These are phyloP conservation scores for Hydrangea macrophylla DNA, from an alignment of 148 eudicot species.

Conservation along the genomic window DNA sequence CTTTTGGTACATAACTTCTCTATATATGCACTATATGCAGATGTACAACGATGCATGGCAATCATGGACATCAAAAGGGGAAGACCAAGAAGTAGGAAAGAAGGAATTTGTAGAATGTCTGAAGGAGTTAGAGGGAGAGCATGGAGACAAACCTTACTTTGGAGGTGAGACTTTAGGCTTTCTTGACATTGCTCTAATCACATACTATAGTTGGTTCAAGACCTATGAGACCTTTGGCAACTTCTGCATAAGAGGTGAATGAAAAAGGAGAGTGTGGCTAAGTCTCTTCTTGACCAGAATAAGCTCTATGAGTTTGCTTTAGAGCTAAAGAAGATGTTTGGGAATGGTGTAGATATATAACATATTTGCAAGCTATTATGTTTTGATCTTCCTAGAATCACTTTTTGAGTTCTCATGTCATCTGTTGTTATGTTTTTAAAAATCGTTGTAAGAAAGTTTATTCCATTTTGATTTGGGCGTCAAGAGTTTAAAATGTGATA, in stretches of 20 bases:
- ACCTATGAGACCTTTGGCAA: slow-evolving; percentile 25
- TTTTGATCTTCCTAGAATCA: slow-evolving; percentile 23
- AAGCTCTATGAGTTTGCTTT: too few relatives aligned
- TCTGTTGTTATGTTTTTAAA: too few relatives aligned
- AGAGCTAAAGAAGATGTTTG: too few relatives aligned
- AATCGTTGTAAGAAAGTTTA: too few relatives aligned
- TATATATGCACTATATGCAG: too few relatives aligned
- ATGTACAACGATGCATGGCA: slow-evolving; percentile 19
- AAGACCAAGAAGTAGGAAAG: slow-evolving; percentile 31
- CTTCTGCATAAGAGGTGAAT: slow-evolving; percentile 36
- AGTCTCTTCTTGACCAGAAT: too few relatives aligned
- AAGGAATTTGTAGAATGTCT: slow-evolving; percentile 23
- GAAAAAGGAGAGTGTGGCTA: slow-evolving; percentile 47
- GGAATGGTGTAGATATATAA: too few relatives aligned
- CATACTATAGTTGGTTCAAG: slow-evolving; percentile 38
- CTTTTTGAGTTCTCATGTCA: too few relatives aligned
- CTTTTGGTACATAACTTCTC: too few relatives aligned
- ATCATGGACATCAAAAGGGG: slow-evolving; percentile 31
- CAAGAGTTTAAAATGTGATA: too few relatives aligned
- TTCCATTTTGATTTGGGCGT: too few relatives aligned
- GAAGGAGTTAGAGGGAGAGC: slow-evolving; percentile 32
- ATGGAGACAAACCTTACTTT: slow-evolving; percentile 40
- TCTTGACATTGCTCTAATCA: slow-evolving; percentile 34
- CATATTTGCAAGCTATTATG: too few relatives aligned
- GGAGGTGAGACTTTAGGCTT: slow-evolving; percentile 41